Conservation (phyloP, 2,329 filamentous ascomycete species). For the Exophiala calicioides region DNA sequence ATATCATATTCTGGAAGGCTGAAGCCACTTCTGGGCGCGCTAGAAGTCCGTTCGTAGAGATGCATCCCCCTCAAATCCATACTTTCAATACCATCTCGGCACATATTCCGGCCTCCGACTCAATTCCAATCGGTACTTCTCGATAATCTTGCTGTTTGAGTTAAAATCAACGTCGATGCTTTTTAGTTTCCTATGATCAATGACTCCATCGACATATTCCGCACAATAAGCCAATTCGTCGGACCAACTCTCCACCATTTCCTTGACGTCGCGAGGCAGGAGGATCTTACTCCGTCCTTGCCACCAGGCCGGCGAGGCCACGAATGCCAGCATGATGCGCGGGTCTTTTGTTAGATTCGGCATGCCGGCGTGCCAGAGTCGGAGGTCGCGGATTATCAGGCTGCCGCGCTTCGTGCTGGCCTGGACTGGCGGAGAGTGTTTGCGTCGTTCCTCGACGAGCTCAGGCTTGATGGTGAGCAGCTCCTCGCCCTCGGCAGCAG, state of each 20-base stretch:
- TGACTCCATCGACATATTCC: conserved; percentile 29
- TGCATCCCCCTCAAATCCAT: too few relatives aligned
- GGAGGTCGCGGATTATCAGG: conserved; percentile 59
- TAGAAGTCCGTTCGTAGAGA: background rate
- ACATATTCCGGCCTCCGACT: conserved; percentile 27
- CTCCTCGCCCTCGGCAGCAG: conserved; percentile 23
- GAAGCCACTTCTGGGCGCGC: too few relatives aligned
- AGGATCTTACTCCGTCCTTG: conserved; percentile 25
- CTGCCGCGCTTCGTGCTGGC: conserved; percentile 51
- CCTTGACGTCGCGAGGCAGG: conserved; percentile 26
- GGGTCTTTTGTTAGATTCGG: conserved; percentile 55
- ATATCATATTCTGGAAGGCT: too few relatives aligned
- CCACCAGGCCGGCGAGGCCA: conserved; percentile 29
- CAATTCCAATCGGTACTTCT: conserved; percentile 21
- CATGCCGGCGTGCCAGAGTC: conserved; percentile 66
- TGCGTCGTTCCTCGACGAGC: conserved; percentile 37
- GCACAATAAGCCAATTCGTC: conserved; percentile 25
- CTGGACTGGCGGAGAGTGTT: conserved; percentile 41
- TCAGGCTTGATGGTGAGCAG: conserved; percentile 36
- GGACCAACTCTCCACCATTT: conserved; percentile 27
- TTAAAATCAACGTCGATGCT: conserved; percentile 29
- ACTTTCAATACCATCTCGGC: conserved; percentile 30
- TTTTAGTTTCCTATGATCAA: conserved; percentile 29
- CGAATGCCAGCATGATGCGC: conserved; percentile 59
- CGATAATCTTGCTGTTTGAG: conserved; percentile 16